A percentile compares a stretch with the other conserved stretches of the same genome.
phyloP scores from a whole-genome alignment of 2,329 filamentous ascomycete genomes.

The Penicillium palitans region DNA sequence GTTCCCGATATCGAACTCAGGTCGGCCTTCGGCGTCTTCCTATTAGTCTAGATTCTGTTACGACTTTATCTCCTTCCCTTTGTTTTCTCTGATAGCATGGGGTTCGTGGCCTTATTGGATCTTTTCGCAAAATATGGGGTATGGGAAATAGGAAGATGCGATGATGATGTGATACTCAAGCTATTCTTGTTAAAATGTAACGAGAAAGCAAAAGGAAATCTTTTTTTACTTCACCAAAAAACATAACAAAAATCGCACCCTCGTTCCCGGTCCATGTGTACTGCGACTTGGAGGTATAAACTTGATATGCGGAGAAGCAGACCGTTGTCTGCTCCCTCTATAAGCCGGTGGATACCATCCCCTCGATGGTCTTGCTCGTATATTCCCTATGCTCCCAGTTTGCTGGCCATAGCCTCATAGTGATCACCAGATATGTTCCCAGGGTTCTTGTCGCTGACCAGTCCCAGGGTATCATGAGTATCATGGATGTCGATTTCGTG shows the following conservation, averaged over 20 bases:
- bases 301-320: neutral
- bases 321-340: neutral
- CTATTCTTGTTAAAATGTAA: constrained; percentile 30
- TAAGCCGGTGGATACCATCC: neutral
- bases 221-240: constrained; percentile 24
- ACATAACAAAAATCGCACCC: constrained; percentile 15
- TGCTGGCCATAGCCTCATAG: neutral
- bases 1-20: constrained; percentile 30
- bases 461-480: neutral
- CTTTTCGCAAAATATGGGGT: constrained; percentile 19
- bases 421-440: neutral
- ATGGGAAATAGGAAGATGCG: constrained; percentile 29
- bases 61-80: constrained; percentile 16
- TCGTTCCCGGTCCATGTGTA: neutral
- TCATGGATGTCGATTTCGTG: neutral
- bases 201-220: constrained; percentile 33
- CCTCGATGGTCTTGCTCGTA: neutral
- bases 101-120: constrained; percentile 22
- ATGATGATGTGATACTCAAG: constrained; percentile 34
- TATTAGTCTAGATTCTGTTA: constrained; percentile 24
- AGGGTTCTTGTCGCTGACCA: no score
- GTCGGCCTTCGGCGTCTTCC: constrained; percentile 31
- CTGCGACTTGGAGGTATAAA: neutral
- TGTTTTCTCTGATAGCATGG: constrained; percentile 18
- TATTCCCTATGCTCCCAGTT: neutral